Evolutionary conservation across 202 grass and related monocot genomes (phyloP).

Genomic region (Elaeis oleifera): DNA sequence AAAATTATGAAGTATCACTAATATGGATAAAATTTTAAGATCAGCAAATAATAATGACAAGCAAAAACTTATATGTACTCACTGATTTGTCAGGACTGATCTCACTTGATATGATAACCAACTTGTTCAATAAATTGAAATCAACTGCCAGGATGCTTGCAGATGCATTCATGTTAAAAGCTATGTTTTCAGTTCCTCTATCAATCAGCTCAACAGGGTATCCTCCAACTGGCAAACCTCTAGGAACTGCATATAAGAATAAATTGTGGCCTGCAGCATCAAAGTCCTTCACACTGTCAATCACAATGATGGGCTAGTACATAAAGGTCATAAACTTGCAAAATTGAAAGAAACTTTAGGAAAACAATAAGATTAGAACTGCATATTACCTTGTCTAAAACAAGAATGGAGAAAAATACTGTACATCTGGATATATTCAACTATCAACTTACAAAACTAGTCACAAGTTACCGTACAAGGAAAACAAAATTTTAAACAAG

Average conservation of each 20-base stretch:
- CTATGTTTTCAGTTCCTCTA: constrained; percentile 24
- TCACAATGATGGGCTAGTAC: background rate
- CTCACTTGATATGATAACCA: constrained; percentile 47
- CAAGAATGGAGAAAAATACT: too few species aligned
- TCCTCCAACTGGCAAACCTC: constrained; percentile 26
- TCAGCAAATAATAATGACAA: constrained; percentile 23
- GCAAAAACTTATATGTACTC: background rate
- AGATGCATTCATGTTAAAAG: constrained; percentile 23
- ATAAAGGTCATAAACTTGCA: background rate
- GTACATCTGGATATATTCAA: too few species aligned
- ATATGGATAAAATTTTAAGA: background rate
- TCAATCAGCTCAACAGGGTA: constrained; percentile 13
- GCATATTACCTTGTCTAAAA: too few species aligned
- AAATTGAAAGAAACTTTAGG: too few species aligned
- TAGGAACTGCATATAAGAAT: constrained; percentile 57
- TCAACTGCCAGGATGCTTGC: constrained; percentile 13
- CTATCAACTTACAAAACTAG: too few species aligned
- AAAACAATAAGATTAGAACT: too few species aligned
- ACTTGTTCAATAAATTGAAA: constrained; percentile 55
- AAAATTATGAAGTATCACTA: background rate
- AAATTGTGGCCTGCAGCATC: constrained; percentile 58
- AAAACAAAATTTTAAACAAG: too few species aligned
- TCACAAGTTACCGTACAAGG: too few species aligned
- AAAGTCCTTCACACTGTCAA: background rate
- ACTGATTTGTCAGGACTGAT: constrained; percentile 35